phyloP scores from a whole-genome alignment of 257 asterid species.

The Solanum tarijense region DNA sequence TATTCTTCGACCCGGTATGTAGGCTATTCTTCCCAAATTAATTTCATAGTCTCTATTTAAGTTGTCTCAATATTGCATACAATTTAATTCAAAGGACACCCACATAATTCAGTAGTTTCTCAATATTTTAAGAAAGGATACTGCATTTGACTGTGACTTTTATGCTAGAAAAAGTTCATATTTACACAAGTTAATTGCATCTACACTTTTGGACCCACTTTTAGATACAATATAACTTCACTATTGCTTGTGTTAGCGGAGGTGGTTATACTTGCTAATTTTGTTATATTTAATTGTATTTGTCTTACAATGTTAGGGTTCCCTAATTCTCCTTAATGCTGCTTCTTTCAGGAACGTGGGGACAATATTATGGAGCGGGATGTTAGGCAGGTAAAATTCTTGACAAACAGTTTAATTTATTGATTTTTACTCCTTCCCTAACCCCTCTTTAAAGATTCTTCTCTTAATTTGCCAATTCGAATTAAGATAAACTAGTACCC shows the following conservation, averaged over 20 bases:
- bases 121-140: not conserved
- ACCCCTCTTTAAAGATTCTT: not conserved
- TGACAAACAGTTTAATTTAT: not conserved
- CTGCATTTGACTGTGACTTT: not conserved
- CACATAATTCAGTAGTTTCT: not conserved
- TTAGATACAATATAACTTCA: not conserved
- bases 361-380: conserved; percentile 49
- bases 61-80: not conserved
- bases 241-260: not conserved
- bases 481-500: not conserved
- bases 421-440: not conserved
- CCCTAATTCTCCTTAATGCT: not conserved
- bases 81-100: not conserved
- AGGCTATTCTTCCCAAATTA: not conserved
- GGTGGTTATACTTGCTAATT: not conserved
- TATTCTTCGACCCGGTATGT: conserved; percentile 50
- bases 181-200: not conserved
- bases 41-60: not conserved
- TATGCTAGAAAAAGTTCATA: not conserved
- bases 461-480: not conserved
- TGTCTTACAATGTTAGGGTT: not conserved
- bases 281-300: not conserved
- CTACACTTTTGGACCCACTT: not conserved
- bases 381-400: conserved; percentile 66
- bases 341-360: conserved; percentile 32